Evolutionary conservation across 2,329 filamentous ascomycete species (phyloP).

Genomic region (Microcera coccophila): DNA sequence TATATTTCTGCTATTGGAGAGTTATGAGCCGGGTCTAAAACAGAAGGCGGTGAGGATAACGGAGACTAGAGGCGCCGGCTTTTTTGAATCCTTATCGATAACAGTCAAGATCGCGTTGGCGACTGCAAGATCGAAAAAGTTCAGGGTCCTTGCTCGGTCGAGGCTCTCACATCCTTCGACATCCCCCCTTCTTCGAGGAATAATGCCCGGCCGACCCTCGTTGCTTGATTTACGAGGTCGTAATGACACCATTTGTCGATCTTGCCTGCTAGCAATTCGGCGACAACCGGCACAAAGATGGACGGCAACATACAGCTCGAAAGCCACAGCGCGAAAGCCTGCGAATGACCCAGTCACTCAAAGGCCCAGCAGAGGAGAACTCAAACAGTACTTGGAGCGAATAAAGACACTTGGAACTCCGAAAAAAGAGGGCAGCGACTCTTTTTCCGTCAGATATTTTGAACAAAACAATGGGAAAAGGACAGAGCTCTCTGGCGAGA

Average conservation of each 20-base stretch:
- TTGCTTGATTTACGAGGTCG: constrained; percentile 34
- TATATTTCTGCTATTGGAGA: constrained; percentile 36
- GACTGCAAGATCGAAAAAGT: constrained; percentile 19
- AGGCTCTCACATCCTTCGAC: constrained; percentile 1
- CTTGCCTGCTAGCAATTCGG: constrained; percentile 33
- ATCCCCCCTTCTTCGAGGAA: constrained; percentile 12
- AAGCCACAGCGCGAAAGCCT: constrained; percentile 15
- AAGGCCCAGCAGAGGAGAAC: constrained; percentile 26
- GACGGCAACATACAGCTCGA: constrained; percentile 33
- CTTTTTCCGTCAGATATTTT: constrained; percentile 43
- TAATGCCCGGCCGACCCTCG: constrained; percentile 35
- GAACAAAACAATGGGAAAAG: constrained; percentile 41
- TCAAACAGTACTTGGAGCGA: constrained; percentile 27
- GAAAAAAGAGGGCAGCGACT: constrained; percentile 11
- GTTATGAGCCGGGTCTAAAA: constrained; percentile 2
- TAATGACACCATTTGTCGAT: constrained; percentile 36
- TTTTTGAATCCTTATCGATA: constrained; percentile 34
- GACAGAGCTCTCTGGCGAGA: constrained; percentile 36
- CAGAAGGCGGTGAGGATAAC: constrained; percentile 30
- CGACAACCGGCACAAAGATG: constrained; percentile 25
- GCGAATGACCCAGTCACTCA: constrained; percentile 15
- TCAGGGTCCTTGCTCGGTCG: constrained; percentile 12
- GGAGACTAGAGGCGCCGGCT: too few species aligned
- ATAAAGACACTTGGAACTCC: constrained; percentile 24
- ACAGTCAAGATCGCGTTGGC: constrained; percentile 7